phyloP scores from a whole-genome alignment of 805 yeast species.

The Sporopachydermia lactativora region DNA sequence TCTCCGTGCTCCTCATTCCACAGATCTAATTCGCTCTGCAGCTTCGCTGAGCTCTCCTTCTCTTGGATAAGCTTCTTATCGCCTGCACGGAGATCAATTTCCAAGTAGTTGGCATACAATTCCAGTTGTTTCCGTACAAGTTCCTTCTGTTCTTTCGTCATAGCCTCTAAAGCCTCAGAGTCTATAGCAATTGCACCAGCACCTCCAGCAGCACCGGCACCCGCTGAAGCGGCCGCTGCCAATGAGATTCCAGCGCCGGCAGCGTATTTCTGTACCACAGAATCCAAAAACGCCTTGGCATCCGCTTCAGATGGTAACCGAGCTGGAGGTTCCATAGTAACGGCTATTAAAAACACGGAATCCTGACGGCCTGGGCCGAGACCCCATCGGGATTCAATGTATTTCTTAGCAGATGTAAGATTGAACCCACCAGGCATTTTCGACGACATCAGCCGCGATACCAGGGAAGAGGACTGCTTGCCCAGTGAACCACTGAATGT shows the following conservation, averaged over 20 bases:
- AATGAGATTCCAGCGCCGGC: constrained; percentile 66
- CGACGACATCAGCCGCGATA: constrained; percentile 85
- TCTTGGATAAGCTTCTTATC: constrained; percentile 72
- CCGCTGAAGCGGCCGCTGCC: constrained; percentile 41
- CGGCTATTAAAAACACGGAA: constrained; percentile 66
- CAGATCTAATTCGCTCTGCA: constrained; percentile 84
- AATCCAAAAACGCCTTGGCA: constrained; percentile 81
- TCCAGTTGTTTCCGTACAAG: constrained; percentile 76
- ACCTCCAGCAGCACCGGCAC: constrained; percentile 34
- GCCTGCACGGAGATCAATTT: constrained; percentile 82
- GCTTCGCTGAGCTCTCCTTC: constrained; percentile 68
- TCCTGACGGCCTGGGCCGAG: constrained; percentile 92
- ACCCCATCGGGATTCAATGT: constrained; percentile 87
- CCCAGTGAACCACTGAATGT: constrained; percentile 82
- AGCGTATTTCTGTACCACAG: constrained; percentile 75
- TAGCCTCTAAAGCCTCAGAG: constrained; percentile 85
- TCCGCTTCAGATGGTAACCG: constrained; percentile 81
- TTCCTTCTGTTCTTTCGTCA: constrained; percentile 54
- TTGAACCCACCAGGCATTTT: constrained; percentile 99
- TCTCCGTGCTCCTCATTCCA: constrained; percentile 92
- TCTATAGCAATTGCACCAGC: constrained; percentile 82
- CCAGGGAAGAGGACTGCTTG: constrained; percentile 79
- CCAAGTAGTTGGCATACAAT: constrained; percentile 87
- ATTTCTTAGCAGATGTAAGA: constrained; percentile 80
- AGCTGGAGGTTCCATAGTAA: constrained; percentile 80